Evolutionary conservation across 1,284 basidiomycete species (phyloP).

Genomic region (Tylopilus orsonianus): DNA sequence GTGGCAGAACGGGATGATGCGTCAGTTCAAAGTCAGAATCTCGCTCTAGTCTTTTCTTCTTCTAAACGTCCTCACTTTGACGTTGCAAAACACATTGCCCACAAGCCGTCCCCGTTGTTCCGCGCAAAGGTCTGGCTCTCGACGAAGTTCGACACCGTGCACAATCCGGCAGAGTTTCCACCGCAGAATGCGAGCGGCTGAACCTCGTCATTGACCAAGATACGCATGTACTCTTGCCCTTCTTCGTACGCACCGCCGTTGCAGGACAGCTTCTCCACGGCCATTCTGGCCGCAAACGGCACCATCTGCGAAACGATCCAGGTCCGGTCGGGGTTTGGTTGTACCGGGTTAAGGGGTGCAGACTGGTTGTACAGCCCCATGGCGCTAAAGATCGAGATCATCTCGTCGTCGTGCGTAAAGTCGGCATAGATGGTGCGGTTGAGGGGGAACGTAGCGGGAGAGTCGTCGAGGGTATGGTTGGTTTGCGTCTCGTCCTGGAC

Average conservation of each 20-base stretch:
- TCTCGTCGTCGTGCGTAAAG: constrained; percentile 81
- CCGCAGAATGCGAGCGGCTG: constrained; percentile 64
- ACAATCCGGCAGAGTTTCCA: constrained; percentile 50
- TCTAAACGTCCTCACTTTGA: no score
- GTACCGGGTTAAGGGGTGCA: constrained; percentile 43
- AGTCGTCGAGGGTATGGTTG: constrained; percentile 69
- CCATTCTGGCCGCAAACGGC: constrained; percentile 62
- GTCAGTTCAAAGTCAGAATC: no score
- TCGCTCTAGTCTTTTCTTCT: no score
- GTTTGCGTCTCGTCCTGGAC: constrained; percentile 74
- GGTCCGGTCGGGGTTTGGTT: constrained; percentile 55
- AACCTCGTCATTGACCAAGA: constrained; percentile 65
- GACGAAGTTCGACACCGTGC: constrained; percentile 63
- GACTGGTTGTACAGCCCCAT: constrained; percentile 60
- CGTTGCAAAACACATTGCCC: constrained; percentile 58
- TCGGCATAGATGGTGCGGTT: constrained; percentile 37
- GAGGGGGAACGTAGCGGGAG: constrained; percentile 70
- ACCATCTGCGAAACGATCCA: constrained; percentile 58
- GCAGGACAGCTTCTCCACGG: constrained; percentile 59
- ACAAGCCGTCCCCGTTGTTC: constrained; percentile 63
- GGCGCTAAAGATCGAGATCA: constrained; percentile 74
- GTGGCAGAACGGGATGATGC: no score
- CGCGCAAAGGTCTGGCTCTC: constrained; percentile 66
- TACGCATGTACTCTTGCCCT: constrained; percentile 48
- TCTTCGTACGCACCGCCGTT: constrained; percentile 13